Percentiles rank a stretch among this genome's conserved stretches.
phyloP scores from a whole-genome alignment of 352 stramenopile genomes.

The Plasmopara viticola region DNA sequence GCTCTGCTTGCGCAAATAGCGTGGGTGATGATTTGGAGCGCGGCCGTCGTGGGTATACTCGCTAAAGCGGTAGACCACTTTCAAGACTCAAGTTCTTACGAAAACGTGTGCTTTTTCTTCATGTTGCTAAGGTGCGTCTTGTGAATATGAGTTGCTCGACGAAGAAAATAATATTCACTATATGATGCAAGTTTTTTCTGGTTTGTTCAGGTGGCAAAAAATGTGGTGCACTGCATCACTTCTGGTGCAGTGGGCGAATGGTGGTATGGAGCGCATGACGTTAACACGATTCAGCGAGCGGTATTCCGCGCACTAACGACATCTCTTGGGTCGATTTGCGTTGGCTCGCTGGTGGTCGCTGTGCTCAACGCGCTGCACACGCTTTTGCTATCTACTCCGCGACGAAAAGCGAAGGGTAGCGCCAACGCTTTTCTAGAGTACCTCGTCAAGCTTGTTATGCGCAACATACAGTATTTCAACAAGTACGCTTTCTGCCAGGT shows the following conservation, averaged over 20 bases:
- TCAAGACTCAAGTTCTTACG: conserved; percentile 54
- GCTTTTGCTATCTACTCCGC: conserved; percentile 56
- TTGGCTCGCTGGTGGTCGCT: conserved; percentile 77
- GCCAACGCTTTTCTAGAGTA: conserved; percentile 81
- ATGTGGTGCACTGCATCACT: conserved; percentile 81
- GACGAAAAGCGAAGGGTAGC: conserved; percentile 53
- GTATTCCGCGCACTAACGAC: conserved; percentile 60
- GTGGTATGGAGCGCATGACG: conserved; percentile 76
- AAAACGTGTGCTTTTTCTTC: conserved; percentile 80
- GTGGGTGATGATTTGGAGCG: conserved; percentile 76
- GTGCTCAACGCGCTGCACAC: conserved; percentile 58
- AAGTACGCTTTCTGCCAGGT: conserved; percentile 86
- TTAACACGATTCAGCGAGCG: conserved; percentile 63
- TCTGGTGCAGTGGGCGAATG: conserved; percentile 77
- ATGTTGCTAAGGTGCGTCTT: conserved; percentile 67
- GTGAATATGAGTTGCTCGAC: neutral
- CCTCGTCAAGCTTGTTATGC: conserved; percentile 58
- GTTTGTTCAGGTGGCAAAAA: conserved; percentile 81
- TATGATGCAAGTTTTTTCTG: conserved; percentile 57
- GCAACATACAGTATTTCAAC: conserved; percentile 81
- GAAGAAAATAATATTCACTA: neutral
- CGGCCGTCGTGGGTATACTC: conserved; percentile 66
- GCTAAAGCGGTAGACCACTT: conserved; percentile 41
- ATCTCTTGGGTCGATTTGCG: conserved; percentile 77
- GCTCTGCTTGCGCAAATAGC: conserved; percentile 51